Conservation (phyloP, 371 early-diverging fungal genomes). For the Neoconidiobolus thromboides region DNA sequence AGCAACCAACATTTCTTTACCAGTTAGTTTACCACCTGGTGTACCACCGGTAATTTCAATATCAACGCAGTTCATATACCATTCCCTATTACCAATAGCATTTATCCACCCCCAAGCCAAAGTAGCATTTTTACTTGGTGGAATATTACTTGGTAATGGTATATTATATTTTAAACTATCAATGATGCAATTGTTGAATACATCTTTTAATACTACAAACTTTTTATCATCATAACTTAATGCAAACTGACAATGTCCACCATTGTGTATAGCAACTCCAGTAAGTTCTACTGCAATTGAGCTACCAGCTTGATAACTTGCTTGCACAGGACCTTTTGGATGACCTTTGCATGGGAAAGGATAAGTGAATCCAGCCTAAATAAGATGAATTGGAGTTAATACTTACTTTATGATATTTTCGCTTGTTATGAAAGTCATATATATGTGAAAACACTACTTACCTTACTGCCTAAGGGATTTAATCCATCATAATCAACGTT, state of each 20-base stretch:
- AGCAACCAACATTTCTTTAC: slow-evolving; percentile 5
- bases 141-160: background rate
- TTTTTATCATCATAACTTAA: slow-evolving; percentile 36
- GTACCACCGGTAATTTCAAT: slow-evolving; percentile 22
- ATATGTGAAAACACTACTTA: background rate
- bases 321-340: slow-evolving; percentile 4
- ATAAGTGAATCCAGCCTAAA: background rate
- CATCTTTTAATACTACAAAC: slow-evolving; percentile 1
- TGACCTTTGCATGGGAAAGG: slow-evolving; percentile 3
- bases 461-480: background rate
- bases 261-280: slow-evolving; percentile 16
- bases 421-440: background rate
- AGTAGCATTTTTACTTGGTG: slow-evolving; percentile 8
- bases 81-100: background rate
- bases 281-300: background rate
- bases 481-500: background rate
- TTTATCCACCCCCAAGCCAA: slow-evolving; percentile 14
- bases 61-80: slow-evolving; percentile 45
- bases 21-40: slow-evolving; percentile 7
- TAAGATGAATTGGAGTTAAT: background rate
- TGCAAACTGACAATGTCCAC: slow-evolving; percentile 49
- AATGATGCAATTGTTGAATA: slow-evolving; percentile 13
- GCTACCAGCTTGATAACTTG: background rate
- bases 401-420: too few species aligned
- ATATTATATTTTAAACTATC: background rate